Evolutionary conservation across 768 basidiomycete genomes (phyloP), one percentile per base, ranked within the genome.

Genomic region (Lentinula boryana): DNA sequence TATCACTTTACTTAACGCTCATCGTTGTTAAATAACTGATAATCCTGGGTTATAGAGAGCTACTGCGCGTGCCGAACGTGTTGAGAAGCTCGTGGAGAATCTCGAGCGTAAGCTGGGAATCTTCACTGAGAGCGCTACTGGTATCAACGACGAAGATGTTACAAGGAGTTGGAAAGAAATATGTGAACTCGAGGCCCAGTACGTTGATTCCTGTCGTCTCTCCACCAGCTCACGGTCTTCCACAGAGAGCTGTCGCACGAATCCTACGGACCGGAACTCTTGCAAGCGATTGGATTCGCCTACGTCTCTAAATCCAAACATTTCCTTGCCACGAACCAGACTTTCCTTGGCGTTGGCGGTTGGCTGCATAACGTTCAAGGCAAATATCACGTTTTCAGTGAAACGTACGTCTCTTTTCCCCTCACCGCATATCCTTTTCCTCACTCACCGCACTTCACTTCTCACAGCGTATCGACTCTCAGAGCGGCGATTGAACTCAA

Each of bases 301-400:
- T 96, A 96, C 70, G 73, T 75, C 18, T 81, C 88, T 31, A 95
- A 93, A 70, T 85, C 88, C 5, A 93, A 91, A 68, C 91, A 94
- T 40, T 86, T 86, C 67, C 80, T 91, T 0, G 93, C 93, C 0
- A 85, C 89, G 16, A 80, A 80, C 62, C 80, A 81, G 78, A 84
- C 74, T 64, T 84, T 78, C 78, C 85, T 93, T 53, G 93, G 93
- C 31, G 87, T 96, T 15, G 93, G 93, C 12, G 93, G 94, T 6
- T 96, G 93, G 93, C 70, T 95, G 61, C 93, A 95, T 71, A 92
- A 92, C 59, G 91, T 94, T 2, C 91, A 93, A 70, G 91, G 90
- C 12, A 94, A 93, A 74, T 95, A 93, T 54, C 93, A 95, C 68
- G 89, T 95, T 16, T 91, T 96, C 72, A 93, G 91, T 69, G 93